These are phyloP conservation scores for Heimioporus retisporus DNA, from an alignment of 1,284 basidiomycete species.

Conservation along the genomic window DNA sequence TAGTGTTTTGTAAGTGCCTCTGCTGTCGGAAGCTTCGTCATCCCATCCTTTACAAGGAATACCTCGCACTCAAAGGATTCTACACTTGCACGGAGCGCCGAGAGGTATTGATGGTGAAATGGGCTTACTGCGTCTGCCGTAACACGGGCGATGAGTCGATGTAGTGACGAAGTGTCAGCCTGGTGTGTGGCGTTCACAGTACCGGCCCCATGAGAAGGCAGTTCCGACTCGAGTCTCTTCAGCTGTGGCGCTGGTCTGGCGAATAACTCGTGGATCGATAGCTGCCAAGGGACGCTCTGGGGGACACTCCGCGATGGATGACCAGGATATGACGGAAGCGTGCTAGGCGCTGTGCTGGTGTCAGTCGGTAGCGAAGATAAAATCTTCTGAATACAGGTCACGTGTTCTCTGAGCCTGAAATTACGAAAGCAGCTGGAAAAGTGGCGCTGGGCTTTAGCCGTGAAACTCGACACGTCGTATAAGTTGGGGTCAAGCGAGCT, in stretches of 20 bases:
- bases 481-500: constrained; percentile 7
- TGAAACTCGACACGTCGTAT: constrained; percentile 18
- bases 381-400: constrained; percentile 21
- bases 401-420: constrained; percentile 3
- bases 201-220: neutral
- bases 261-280: constrained; percentile 15
- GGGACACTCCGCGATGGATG: neutral
- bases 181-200: neutral
- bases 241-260: neutral
- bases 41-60: neutral
- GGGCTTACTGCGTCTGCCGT: neutral
- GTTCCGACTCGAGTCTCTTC: no score
- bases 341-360: no score
- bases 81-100: constrained; percentile 25
- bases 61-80: constrained; percentile 19
- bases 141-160: constrained; percentile 13
- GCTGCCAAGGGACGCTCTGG: neutral
- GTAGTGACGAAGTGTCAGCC: neutral
- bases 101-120: constrained; percentile 28
- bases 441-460: neutral
- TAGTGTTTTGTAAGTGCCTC: constrained; percentile 25
- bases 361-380: constrained; percentile 1
- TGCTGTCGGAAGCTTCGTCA: neutral
- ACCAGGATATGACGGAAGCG: constrained; percentile 21
- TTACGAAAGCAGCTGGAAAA: constrained; percentile 15